These are phyloP conservation scores for Aschersonia sp. DNA, from an alignment of 2,329 filamentous ascomycete genomes.

Conservation along the genomic window DNA sequence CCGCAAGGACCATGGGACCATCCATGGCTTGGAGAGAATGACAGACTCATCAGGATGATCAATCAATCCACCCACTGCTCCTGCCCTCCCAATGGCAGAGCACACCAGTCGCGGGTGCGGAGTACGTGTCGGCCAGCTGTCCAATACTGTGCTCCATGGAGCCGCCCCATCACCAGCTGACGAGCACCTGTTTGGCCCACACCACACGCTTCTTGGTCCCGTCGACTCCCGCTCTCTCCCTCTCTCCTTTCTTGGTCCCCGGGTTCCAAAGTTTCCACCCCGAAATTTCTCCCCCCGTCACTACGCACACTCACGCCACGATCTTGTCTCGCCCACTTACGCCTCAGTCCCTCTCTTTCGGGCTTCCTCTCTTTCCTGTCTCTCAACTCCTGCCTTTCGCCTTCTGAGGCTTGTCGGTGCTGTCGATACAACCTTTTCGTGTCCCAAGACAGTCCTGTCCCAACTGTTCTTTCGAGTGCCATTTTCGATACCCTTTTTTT, in stretches of 20 bases:
- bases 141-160: neutral
- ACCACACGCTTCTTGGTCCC: conserved; percentile 3
- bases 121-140: neutral
- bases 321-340: conserved; percentile 7
- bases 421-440: conserved; percentile 1
- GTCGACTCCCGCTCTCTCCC: conserved; percentile 5
- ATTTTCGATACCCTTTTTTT: conserved; percentile 7
- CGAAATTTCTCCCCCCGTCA: conserved; percentile 9
- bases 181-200: conserved; percentile 3
- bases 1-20: no score
- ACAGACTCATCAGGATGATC: no score
- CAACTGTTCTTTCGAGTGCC: neutral
- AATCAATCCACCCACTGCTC: neutral
- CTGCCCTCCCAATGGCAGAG: neutral
- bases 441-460: conserved; percentile 1
- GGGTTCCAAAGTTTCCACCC: conserved; percentile 4
- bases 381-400: neutral
- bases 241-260: conserved; percentile 7
- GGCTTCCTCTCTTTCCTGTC: conserved; percentile 2
- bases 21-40: no score
- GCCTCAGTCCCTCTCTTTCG: conserved; percentile 4
- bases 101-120: neutral
- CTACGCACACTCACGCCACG: conserved; percentile 5
- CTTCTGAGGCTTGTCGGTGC: conserved; percentile 1
- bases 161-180: conserved; percentile 1